Base-by-base conservation (phyloP, 768 basidiomycete genomes). In the Psilocybe tampanensis region DNA sequence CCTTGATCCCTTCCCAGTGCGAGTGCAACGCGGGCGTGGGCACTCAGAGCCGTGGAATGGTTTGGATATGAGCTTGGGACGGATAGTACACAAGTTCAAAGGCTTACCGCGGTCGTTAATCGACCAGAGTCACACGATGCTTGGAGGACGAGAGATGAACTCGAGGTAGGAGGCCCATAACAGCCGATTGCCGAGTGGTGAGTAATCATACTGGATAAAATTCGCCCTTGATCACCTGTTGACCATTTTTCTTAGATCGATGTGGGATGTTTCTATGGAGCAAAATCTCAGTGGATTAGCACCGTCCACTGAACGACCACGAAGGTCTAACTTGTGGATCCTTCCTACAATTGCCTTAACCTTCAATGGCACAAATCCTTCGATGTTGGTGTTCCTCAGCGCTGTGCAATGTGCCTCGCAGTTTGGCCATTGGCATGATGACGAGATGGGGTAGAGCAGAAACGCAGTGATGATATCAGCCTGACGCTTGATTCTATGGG, bases 11-110 rank as follows among this genome's bases (percentile, higher is more conserved):
- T 44, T 61, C 32, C 39, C 66, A 88, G 86, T 64, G 72, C 68
- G 50, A 57, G 60, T 26, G 81, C 81, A n/a, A 75, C 73, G 7
- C 66, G 67, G 41, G 71, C 71, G 51, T 89, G 86, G 86, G 82
- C 81, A 1, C 55, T 60, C 42, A 56, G 79, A 18, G 82, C 84
- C 2, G 59, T 70, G 12, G 62, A 74, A 66, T 89, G 86, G 86
- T 86, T 79, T 66, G 68, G 70, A 1, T 74, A 76, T 58, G 86
- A 88, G 62, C 65, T 88, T 8, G 87, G 87, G 0, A 60, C 55
- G 2, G 86, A 86, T 58, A 84, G 80, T 52, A 71, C 72, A n/a
- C 77, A 82, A 52, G 78, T 75, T 4, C 53, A 48, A 34, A 76
- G 77, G 58, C 80, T 83, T 73, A 57, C 55, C 18, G 52, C 24